Evolutionary conservation across 164 flowering plant species (phyloP).

Genomic region (Magnolia kwangsiensis): DNA sequence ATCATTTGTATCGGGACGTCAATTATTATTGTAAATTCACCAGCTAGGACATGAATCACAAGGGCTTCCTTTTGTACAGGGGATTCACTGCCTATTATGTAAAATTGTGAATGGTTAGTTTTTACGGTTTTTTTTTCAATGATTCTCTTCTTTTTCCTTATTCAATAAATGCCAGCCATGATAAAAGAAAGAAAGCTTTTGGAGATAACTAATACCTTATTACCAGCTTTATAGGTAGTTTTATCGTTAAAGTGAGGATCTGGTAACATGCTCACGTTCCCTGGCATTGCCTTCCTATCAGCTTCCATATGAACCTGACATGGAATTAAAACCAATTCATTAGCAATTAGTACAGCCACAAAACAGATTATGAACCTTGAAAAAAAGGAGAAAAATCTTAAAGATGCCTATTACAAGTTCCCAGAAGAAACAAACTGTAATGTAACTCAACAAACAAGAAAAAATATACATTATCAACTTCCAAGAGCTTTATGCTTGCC

Average conservation of each 20-base stretch:
- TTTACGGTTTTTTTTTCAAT: no score
- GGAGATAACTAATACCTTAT: conserved; percentile 47
- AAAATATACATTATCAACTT: not conserved
- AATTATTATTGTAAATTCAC: no score
- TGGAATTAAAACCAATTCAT: not conserved
- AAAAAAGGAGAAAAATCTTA: not conserved
- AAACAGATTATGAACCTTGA: not conserved
- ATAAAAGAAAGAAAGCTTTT: not conserved
- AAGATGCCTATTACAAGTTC: not conserved
- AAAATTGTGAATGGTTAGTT: no score
- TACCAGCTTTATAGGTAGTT: conserved; percentile 80
- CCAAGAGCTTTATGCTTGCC: not conserved
- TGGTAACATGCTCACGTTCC: conserved; percentile 36
- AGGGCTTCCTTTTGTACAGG: no score
- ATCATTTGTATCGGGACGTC: no score
- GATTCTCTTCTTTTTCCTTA: not conserved
- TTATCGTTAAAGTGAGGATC: conserved; percentile 49
- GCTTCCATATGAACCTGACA: conserved; percentile 93
- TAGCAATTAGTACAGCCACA: not conserved
- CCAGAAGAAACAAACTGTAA: not conserved
- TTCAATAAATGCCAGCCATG: not conserved
- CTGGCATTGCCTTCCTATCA: conserved; percentile 72
- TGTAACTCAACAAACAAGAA: not conserved
- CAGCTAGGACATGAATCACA: no score
- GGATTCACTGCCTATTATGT: no score